Evolutionary conservation across 108 stramenopile species (phyloP), one percentile per base, ranked within the genome.

Genomic region (Cyclotella sp.): DNA sequence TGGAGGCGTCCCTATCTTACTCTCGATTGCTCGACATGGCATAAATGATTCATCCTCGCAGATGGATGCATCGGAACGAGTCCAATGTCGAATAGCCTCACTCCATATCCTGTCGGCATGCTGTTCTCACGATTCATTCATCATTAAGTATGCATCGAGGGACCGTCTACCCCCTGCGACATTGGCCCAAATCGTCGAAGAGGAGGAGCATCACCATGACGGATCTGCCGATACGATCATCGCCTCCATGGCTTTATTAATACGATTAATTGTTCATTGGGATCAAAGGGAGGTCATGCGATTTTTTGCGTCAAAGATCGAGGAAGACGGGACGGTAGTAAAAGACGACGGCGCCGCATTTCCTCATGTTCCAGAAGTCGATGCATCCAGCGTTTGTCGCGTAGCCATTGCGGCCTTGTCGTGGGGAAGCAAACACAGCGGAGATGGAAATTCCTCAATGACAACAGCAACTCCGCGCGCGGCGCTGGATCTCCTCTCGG

Each of bases 181-280:
- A 40, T 49, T 81, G 45, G 73, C 73, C 13, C 80, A 81, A 55
- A 81, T 81, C 45, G 53, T 70, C 24, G 69, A 84, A 66, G 73
- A 87, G 42, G 89, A 93, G 65, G 67, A 45, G 12, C 63, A 59
- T 43, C 43, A 9, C n/a, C 51, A 14, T 15, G 67, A 68, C 10
- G 77, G 84, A 57, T 78, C 70, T n/a, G n/a, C 62, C 0, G 81
- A 89, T 63, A 63, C 86, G 2, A 70, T 82, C 26, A 64, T 89
- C 21, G 87, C 84, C 22, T 52, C 82, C 27, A 71, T 93, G 74
- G 89, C 92, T n/a, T 68, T 93, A 41, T 79, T 75, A 61, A 54
- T 91, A 13, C 81, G 92, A 13, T 68, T 91, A 1, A 85, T 93
- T 53, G 76, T 93, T 46, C 90, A 93, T 67, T 79, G 85, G 62